Conservation (phyloP, 768 basidiomycete species). For the Kwoniella sp. region DNA sequence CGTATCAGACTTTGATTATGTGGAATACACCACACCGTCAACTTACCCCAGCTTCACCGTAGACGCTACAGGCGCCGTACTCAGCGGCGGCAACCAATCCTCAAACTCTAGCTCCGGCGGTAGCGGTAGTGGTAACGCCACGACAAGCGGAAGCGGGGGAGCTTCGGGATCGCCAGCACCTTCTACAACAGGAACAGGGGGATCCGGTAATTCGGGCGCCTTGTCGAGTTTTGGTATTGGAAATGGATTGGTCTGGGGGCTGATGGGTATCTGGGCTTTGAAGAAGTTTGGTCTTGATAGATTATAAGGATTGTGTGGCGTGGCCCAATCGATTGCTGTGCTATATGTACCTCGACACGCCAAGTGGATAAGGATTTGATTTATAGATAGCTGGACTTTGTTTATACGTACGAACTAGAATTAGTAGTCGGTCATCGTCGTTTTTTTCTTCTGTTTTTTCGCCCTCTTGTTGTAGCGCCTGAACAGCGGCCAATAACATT, state of each 20-base stretch:
- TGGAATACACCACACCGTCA: conserved; percentile 29
- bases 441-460: too few relatives aligned
- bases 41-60: conserved; percentile 21
- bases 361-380: too few relatives aligned
- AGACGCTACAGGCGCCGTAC: conserved; percentile 20
- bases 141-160: not conserved
- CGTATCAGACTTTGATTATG: conserved; percentile 36
- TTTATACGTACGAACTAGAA: too few relatives aligned
- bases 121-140: not conserved
- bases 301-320: not conserved
- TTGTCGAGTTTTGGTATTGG: not conserved
- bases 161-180: not conserved
- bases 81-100: conserved; percentile 1
- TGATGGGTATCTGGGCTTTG: conserved; percentile 13
- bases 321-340: too few relatives aligned
- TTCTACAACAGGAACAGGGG: not conserved
- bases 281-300: conserved; percentile 5
- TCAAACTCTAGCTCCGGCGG: conserved; percentile 3
- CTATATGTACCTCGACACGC: too few relatives aligned
- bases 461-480: too few relatives aligned
- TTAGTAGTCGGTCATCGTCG: too few relatives aligned
- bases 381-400: too few relatives aligned
- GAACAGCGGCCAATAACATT: too few relatives aligned
- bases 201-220: not conserved
- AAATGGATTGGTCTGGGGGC: not conserved